Percentiles rank a stretch among this genome's conserved stretches.
Conservation (phyloP, 345 rosid species). For the Moricandia arvensis region DNA sequence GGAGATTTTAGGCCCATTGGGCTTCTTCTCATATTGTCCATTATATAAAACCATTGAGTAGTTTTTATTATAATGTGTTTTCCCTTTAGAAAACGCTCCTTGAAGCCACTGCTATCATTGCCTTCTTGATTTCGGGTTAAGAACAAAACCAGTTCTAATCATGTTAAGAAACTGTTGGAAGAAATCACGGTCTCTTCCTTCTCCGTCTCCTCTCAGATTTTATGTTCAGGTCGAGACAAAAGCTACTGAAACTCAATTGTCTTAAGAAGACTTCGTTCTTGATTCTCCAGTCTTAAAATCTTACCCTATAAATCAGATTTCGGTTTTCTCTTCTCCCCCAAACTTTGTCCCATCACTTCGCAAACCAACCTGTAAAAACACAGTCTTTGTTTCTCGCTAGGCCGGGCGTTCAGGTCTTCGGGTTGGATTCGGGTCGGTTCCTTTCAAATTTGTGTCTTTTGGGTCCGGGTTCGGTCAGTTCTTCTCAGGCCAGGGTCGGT, state of each 20-base stretch:
- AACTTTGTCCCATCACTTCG: slow-evolving; percentile 38
- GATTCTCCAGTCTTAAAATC: slow-evolving; percentile 38
- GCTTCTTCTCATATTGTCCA: neutral
- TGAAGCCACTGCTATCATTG: slow-evolving; percentile 44
- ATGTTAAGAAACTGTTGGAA: slow-evolving; percentile 40
- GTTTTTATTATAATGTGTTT: neutral
- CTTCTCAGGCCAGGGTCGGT: too few relatives aligned
- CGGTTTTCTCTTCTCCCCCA: slow-evolving; percentile 50
- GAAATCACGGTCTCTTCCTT: slow-evolving; percentile 36
- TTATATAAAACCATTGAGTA: neutral
- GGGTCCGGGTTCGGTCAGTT: too few relatives aligned
- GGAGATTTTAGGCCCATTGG: neutral
- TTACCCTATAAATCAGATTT: slow-evolving; percentile 41
- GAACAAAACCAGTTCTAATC: slow-evolving; percentile 52
- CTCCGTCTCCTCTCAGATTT: slow-evolving; percentile 57
- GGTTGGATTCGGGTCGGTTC: too few relatives aligned
- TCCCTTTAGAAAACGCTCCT: slow-evolving; percentile 39
- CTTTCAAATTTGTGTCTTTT: too few relatives aligned
- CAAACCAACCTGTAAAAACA: slow-evolving; percentile 48
- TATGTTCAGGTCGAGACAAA: slow-evolving; percentile 66
- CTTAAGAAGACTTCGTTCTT: neutral
- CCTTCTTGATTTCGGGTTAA: slow-evolving; percentile 41
- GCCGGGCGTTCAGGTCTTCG: too few relatives aligned
- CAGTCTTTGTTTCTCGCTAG: slow-evolving; percentile 36
- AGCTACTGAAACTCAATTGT: slow-evolving; percentile 43